Evolutionary conservation across 495 filamentous ascomycete species (phyloP).

Genomic region (Lichenothelia convexa): DNA sequence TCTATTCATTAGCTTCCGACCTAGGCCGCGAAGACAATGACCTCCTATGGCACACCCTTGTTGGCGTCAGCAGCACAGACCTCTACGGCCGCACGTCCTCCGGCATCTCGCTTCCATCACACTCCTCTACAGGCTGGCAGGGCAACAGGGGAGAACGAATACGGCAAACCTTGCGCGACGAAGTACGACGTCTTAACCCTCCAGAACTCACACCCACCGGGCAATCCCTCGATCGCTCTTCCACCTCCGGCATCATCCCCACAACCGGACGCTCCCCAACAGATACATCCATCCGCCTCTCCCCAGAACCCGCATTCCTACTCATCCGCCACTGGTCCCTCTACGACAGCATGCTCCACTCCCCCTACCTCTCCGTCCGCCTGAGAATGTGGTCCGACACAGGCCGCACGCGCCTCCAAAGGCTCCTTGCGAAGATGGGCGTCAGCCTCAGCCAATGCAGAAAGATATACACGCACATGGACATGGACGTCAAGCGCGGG

Average conservation of each 20-base stretch:
- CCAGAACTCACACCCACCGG: conserved; percentile 43
- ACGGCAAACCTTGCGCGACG: conserved; percentile 70
- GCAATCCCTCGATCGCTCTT: conserved; percentile 28
- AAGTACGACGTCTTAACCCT: conserved; percentile 87
- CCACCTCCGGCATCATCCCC: conserved; percentile 60
- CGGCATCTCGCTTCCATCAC: conserved; percentile 46
- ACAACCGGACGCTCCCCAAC: conserved; percentile 76
- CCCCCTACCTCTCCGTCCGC: conserved; percentile 79
- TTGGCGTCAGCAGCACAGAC: conserved; percentile 80
- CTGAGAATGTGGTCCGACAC: conserved; percentile 88
- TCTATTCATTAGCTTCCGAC: conserved; percentile 89
- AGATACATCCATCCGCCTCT: conserved; percentile 80
- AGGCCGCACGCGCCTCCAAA: conserved; percentile 81
- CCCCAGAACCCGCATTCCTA: conserved; percentile 85
- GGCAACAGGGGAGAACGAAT: conserved; percentile 69
- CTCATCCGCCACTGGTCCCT: conserved; percentile 92
- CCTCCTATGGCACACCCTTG: conserved; percentile 81
- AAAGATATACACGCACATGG: conserved; percentile 95
- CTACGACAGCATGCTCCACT: conserved; percentile 97
- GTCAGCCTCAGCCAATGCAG: conserved; percentile 84
- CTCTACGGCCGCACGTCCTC: conserved; percentile 73
- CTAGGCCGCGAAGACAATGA: conserved; percentile 94
- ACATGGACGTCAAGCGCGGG: conserved; percentile 85
- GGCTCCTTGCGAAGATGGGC: conserved; percentile 94
- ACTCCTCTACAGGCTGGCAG: conserved; percentile 57